Evolutionary conservation across 768 basidiomycete genomes (phyloP), one percentile per base, ranked within the genome.

Genomic region (Auriscalpium orientale): DNA sequence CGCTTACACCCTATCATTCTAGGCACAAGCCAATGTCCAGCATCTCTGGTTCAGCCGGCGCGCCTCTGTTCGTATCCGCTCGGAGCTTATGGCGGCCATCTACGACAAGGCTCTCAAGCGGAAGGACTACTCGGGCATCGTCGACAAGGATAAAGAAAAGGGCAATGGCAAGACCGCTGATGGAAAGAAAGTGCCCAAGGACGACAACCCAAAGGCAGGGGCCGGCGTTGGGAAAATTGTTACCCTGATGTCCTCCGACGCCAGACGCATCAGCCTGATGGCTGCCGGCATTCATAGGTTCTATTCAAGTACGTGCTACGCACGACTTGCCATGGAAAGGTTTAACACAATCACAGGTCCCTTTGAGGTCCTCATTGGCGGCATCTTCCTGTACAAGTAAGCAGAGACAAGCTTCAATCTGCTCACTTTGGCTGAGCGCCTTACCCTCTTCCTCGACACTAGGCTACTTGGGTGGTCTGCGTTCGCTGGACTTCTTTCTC

Each of bases 201-300:
- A 50, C 36, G 71, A 72, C 56, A 75, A 89, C 34, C 80, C 84
- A 1, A 85, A 81, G 61, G 79, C 85, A 0, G 88, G 90, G 15
- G 93, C 93, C 8, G 89, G 92, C 66, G 77, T 89, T 12, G 93
- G 93, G 12, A 93, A 94, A 68, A 90, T 95, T 52, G 89, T 94
- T 54, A 91, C 91, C 61, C 70, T 94, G 37, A 95, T 95, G 91
- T 83, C 88, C 13, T 83, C 81, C 8, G 89, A 91, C 66, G 83
- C 84, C 2, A 86, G 84, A 64, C 71, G 77, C 45, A 55, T 87
- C 55, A 71, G 81, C 3, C 75, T 76, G 71, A 81, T 77, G 53
- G 61, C 74, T 8, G 79, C 85, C 0, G 79, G 76, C 2, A 66
- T 76, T 52, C 89, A 87, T 64, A 81, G 85, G 65, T 70, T 87